These are phyloP conservation scores for Blastobotrys buckinghamii DNA, from an alignment of 1,139 yeast genomes.

Conservation along the genomic window DNA sequence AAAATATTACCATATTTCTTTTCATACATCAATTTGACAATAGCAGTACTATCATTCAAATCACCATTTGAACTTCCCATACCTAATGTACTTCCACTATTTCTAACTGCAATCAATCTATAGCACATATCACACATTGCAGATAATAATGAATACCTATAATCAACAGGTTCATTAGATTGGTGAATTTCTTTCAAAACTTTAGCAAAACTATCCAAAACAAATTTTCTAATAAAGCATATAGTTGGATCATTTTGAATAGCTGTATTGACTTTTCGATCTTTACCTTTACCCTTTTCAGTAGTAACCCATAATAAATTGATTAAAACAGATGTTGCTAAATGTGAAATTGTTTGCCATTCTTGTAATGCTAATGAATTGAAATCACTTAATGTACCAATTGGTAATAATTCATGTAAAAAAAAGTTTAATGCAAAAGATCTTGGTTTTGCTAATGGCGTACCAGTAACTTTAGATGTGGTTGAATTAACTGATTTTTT, in stretches of 20 bases:
- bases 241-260: constrained; percentile 57
- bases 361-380: constrained; percentile 20
- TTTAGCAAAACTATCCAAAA: constrained; percentile 64
- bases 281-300: constrained; percentile 32
- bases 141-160: constrained; percentile 48
- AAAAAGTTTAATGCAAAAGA: constrained; percentile 73
- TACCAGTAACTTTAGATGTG: constrained; percentile 1
- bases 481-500: constrained; percentile 41
- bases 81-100: constrained; percentile 22
- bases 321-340: constrained; percentile 40
- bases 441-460: constrained; percentile 47
- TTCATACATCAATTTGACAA: constrained; percentile 63
- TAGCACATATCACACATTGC: constrained; percentile 50
- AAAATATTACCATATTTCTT: constrained; percentile 55
- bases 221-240: constrained; percentile 65
- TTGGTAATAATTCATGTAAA: constrained; percentile 67
- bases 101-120: constrained; percentile 25
- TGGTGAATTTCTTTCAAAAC: constrained; percentile 47
- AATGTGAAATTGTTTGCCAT: constrained; percentile 41
- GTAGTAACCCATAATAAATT: constrained; percentile 51
- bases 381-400: constrained; percentile 37
- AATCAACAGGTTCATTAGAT: constrained; percentile 33
- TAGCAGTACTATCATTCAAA: constrained; percentile 46
- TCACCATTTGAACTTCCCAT: constrained; percentile 17
- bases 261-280: constrained; percentile 25